Evolutionary conservation across 306 rosid species (phyloP).

Genomic region (Cicer yamashitae): DNA sequence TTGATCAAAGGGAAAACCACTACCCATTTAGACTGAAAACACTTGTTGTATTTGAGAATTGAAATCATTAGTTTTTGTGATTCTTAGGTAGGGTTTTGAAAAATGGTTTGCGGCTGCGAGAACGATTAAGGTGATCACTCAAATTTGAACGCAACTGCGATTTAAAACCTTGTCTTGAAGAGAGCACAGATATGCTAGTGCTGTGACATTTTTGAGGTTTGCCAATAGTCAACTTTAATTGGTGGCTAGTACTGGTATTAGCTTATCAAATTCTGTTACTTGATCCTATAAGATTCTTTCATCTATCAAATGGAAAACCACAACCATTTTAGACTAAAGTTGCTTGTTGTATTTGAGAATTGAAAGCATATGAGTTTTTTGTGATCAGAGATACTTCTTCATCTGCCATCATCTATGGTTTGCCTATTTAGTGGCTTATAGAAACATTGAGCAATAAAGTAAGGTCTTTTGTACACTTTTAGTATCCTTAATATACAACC

Average conservation of each 20-base stretch:
- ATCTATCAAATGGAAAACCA: not conserved
- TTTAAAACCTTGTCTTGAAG: not conserved
- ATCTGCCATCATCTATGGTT: not conserved
- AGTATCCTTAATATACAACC: not conserved
- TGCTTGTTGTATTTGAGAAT: constrained; percentile 1
- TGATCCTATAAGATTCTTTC: constrained; percentile 4
- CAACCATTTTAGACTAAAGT: not conserved
- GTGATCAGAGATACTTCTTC: constrained; percentile 20
- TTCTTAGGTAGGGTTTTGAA: too few relatives aligned
- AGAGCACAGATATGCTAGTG: not conserved
- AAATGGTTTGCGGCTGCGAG: too few relatives aligned
- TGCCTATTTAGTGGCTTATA: not conserved
- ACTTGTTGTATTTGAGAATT: too few relatives aligned
- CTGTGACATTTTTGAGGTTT: not conserved
- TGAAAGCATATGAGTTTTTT: not conserved
- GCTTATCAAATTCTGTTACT: not conserved
- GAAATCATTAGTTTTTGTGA: too few relatives aligned
- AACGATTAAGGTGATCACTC: too few relatives aligned
- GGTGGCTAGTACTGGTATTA: not conserved
- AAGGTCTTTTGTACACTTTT: not conserved
- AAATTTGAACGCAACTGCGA: too few relatives aligned
- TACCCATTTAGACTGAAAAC: too few relatives aligned
- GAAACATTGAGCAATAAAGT: too few relatives aligned
- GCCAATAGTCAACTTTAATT: not conserved
- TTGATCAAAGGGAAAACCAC: too few relatives aligned